Evolutionary conservation across 345 rosid species (phyloP).

Genomic region (Acer negundo): DNA sequence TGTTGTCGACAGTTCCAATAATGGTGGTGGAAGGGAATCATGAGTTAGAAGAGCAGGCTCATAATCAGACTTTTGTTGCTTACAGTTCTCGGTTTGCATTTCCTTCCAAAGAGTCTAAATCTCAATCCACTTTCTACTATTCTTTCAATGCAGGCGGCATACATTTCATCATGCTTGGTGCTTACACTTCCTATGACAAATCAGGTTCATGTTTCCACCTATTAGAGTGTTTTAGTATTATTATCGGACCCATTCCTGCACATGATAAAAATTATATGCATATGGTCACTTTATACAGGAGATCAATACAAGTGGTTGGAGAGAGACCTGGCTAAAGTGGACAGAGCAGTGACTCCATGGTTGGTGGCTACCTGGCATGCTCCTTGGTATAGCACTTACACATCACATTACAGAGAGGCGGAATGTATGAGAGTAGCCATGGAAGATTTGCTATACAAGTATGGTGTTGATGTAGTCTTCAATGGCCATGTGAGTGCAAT

Average conservation of each 20-base stretch:
- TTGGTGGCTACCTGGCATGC: slow-evolving; percentile 76
- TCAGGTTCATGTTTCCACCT: slow-evolving; percentile 36
- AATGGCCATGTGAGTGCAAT: slow-evolving; percentile 64
- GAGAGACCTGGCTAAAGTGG: slow-evolving; percentile 55
- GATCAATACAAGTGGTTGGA: slow-evolving; percentile 82
- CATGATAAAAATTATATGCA: neutral
- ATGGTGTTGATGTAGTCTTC: slow-evolving; percentile 75
- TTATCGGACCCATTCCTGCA: too few species aligned
- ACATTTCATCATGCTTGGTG: slow-evolving; percentile 74
- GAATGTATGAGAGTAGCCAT: slow-evolving; percentile 82
- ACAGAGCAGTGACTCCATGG: slow-evolving; percentile 87
- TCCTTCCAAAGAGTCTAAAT: slow-evolving; percentile 69
- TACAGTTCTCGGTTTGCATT: slow-evolving; percentile 78
- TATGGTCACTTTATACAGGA: slow-evolving; percentile 33
- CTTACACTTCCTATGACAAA: slow-evolving; percentile 49
- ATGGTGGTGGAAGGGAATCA: slow-evolving; percentile 84
- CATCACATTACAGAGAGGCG: slow-evolving; percentile 79
- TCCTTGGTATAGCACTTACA: slow-evolving; percentile 92
- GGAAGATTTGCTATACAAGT: slow-evolving; percentile 68
- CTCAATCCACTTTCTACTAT: slow-evolving; percentile 63
- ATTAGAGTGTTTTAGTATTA: too few species aligned
- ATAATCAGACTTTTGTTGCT: slow-evolving; percentile 56
- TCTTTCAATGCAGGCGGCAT: slow-evolving; percentile 88
- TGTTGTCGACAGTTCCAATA: slow-evolving; percentile 70
- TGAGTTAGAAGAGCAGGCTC: slow-evolving; percentile 66